Evolutionary conservation across 805 yeast species (phyloP).

Genomic region (Candida vaughaniae): DNA sequence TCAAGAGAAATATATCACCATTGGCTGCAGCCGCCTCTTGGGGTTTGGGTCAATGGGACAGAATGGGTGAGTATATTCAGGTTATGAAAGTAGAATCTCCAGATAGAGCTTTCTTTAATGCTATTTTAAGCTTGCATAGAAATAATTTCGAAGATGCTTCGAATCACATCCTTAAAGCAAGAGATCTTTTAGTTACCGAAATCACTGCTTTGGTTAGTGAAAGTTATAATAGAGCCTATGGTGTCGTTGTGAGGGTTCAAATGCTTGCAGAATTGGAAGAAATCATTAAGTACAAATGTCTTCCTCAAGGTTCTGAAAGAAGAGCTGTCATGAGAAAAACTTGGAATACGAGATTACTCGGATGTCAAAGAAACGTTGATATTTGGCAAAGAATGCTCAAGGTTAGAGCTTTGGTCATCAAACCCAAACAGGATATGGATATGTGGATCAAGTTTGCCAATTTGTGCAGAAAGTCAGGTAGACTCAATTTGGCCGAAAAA

Average conservation of each 20-base stretch:
- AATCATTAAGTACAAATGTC: constrained; percentile 80
- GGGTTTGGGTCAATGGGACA: constrained; percentile 97
- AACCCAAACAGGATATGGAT: constrained; percentile 95
- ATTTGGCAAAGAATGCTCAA: constrained; percentile 97
- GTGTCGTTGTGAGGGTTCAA: constrained; percentile 94
- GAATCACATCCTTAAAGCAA: constrained; percentile 74
- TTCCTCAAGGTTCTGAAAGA: constrained; percentile 81
- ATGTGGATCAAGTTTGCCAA: constrained; percentile 99
- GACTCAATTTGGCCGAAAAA: constrained; percentile 89
- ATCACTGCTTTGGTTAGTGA: constrained; percentile 93
- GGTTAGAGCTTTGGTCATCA: constrained; percentile 88
- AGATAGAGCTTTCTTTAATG: constrained; percentile 91
- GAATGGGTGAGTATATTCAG: constrained; percentile 85
- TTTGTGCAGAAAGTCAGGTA: constrained; percentile 88
- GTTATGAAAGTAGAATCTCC: constrained; percentile 93
- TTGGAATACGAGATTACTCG: constrained; percentile 89
- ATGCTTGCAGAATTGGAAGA: constrained; percentile 97
- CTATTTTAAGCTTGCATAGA: constrained; percentile 81
- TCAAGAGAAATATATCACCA: constrained; percentile 85
- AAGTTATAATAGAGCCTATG: constrained; percentile 94
- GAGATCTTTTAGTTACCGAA: constrained; percentile 89
- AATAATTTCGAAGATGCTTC: constrained; percentile 83
- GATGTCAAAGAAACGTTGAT: constrained; percentile 96
- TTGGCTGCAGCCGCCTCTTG: constrained; percentile 98
- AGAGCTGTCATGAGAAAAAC: constrained; percentile 79